Base-by-base conservation (phyloP, 306 rosid genomes). In the apple (Malus domestica) region DNA sequence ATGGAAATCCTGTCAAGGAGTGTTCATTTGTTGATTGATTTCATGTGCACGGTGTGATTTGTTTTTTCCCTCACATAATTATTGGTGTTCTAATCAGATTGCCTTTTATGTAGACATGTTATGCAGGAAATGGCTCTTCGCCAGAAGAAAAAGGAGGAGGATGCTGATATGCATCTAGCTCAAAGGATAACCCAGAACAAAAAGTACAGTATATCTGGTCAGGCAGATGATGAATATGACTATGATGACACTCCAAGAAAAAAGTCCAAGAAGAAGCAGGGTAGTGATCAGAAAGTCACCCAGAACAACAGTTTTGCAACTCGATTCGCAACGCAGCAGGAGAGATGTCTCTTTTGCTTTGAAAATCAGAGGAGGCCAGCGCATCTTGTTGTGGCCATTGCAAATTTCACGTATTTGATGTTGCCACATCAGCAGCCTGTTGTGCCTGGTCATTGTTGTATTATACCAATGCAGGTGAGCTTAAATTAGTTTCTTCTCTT, bases 401-500 rank as follows among this genome's bases (percentile, higher is more conserved):
- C 90, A 68, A 86, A 86, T 72, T 87, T 77, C 83, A 89, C 98
- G 25, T 90, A 95, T 80, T 85, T 95, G 87, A 92, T 92, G 98
- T 80, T 95, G 81, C 97, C 97, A 30, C 90, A 89, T 65, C 80
- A 88, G 89, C 91, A 95, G 79, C 90, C 97, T 22, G 68, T 95
- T 78, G 96, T 87, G 70, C 88, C 88, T 18, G 98, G 97, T 70
- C 98, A 90, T 85, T 95, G 98, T 82, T 95, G 93, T 82, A 92
- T 95, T 82, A 78, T 92, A 65, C 95, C 98, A 1, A 88, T 90
- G 87, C 90, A 87, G 87, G 98, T 92, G 80, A 84, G 87, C 79
- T 81, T 72, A 70, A 73, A 54, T 61, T 67, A 58, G 46, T 40
- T 66, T 35, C 68, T 33, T 33, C 7, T 23, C 44, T 54, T 72